Percentiles rank a stretch among this genome's conserved stretches.
Evolutionary conservation across 345 rosid species (phyloP).

Genomic region (Salix brachista): DNA sequence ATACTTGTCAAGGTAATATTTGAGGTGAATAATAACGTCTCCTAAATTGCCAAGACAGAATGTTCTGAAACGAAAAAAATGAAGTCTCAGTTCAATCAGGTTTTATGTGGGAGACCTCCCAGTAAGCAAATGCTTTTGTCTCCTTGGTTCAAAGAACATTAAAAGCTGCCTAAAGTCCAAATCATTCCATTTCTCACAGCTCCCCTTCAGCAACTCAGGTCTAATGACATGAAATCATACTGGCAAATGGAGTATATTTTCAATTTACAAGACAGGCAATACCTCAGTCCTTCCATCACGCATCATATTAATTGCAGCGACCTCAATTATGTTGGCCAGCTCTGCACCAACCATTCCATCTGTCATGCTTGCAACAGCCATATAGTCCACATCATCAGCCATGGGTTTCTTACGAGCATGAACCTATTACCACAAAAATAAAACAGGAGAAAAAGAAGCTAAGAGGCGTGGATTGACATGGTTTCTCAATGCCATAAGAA

Average conservation of each 20-base stretch:
- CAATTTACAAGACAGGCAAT: conserved; percentile 9
- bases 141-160: background rate
- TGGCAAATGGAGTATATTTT: conserved; percentile 1
- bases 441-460: background rate
- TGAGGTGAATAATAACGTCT: background rate
- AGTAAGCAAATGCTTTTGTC: background rate
- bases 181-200: conserved; percentile 1
- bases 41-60: background rate
- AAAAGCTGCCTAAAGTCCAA: conserved; percentile 5
- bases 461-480: background rate
- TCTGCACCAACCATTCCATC: conserved; percentile 99
- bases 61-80: too few species aligned
- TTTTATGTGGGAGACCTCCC: conserved; percentile 1
- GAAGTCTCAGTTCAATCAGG: background rate
- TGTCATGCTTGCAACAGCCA: conserved; percentile 88
- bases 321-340: conserved; percentile 88
- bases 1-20: background rate
- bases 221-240: background rate
- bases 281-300: conserved; percentile 94
- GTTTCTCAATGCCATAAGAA: too few species aligned
- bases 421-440: conserved; percentile 40
- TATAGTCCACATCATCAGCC: conserved; percentile 90
- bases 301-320: conserved; percentile 90
- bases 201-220: background rate
- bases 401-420: conserved; percentile 95